These are phyloP conservation scores for Madurella mycetomatis DNA, from an alignment of 2,329 filamentous ascomycete genomes.

Conservation along the genomic window DNA sequence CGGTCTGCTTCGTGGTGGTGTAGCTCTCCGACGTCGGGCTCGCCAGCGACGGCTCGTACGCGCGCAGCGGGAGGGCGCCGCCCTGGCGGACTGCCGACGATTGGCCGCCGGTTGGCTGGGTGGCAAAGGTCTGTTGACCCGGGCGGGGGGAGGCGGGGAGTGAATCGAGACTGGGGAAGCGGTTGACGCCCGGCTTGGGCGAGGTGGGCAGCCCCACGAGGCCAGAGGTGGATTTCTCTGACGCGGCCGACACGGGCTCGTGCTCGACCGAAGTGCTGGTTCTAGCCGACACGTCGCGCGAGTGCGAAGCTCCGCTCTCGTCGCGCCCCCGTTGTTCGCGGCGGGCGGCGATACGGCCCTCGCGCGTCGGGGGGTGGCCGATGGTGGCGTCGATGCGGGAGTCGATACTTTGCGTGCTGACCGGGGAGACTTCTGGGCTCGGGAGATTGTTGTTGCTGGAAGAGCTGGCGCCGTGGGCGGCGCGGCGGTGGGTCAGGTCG, in stretches of 20 bases:
- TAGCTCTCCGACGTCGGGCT: slow-evolving; percentile 43
- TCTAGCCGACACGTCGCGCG: slow-evolving; percentile 24
- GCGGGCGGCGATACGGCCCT: not conserved
- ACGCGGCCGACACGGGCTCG: slow-evolving; percentile 50
- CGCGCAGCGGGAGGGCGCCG: slow-evolving; percentile 55
- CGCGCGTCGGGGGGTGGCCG: slow-evolving; percentile 19
- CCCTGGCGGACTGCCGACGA: slow-evolving; percentile 54
- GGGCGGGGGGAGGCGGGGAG: slow-evolving; percentile 48
- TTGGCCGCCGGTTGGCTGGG: slow-evolving; percentile 38
- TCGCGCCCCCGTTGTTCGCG: slow-evolving; percentile 15
- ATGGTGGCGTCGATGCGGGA: slow-evolving; percentile 47
- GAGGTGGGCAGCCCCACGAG: slow-evolving; percentile 51
- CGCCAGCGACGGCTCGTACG: slow-evolving; percentile 53
- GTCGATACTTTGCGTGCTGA: slow-evolving; percentile 51
- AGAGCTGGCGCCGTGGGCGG: slow-evolving; percentile 11
- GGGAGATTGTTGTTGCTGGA: slow-evolving; percentile 32
- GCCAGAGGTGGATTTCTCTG: slow-evolving; percentile 47
- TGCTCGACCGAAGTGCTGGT: slow-evolving; percentile 33
- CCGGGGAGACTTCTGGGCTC: slow-evolving; percentile 45
- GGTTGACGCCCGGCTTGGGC: slow-evolving; percentile 42
- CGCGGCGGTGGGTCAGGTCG: slow-evolving; percentile 36
- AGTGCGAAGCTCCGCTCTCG: slow-evolving; percentile 15
- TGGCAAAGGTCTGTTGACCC: slow-evolving; percentile 37
- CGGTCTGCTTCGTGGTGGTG: slow-evolving; percentile 59
- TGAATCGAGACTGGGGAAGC: slow-evolving; percentile 43